Evolutionary conservation across 352 stramenopile species (phyloP).

Genomic region (Globisporangium splendens): DNA sequence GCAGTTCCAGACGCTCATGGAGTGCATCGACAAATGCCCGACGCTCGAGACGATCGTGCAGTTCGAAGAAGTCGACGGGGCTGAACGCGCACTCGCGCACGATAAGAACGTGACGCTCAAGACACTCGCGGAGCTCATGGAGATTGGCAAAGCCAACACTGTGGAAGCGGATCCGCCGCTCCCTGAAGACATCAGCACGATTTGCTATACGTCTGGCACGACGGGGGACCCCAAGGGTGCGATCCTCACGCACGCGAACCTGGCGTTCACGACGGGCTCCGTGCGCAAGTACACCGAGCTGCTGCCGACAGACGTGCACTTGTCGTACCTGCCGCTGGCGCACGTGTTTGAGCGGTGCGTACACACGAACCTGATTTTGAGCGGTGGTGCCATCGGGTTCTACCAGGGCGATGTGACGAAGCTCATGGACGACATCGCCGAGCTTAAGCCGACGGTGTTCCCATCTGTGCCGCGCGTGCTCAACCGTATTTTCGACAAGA

Average conservation of each 20-base stretch:
- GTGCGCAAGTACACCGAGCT: slow-evolving; percentile 12
- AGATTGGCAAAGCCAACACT: slow-evolving; percentile 33
- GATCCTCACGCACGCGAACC: slow-evolving; percentile 56
- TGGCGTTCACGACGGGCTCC: slow-evolving; percentile 20
- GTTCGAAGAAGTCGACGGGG: slow-evolving; percentile 40
- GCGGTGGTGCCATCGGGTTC: slow-evolving; percentile 88
- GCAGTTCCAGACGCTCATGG: slow-evolving; percentile 49
- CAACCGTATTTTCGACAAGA: slow-evolving; percentile 95
- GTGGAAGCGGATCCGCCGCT: slow-evolving; percentile 41
- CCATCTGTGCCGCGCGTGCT: slow-evolving; percentile 89
- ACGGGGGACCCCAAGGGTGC: slow-evolving; percentile 68
- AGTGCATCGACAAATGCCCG: slow-evolving; percentile 32
- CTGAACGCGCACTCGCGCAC: slow-evolving; percentile 19
- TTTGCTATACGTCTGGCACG: slow-evolving; percentile 83
- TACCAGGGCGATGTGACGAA: slow-evolving; percentile 84
- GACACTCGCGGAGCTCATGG: slow-evolving; percentile 35
- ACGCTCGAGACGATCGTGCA: slow-evolving; percentile 52
- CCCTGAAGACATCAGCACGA: slow-evolving; percentile 87
- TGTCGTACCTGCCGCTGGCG: slow-evolving; percentile 93
- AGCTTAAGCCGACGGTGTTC: slow-evolving; percentile 89
- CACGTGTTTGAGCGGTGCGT: slow-evolving; percentile 92
- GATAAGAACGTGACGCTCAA: slow-evolving; percentile 34
- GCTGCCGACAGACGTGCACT: slow-evolving; percentile 34
- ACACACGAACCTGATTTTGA: slow-evolving; percentile 44
- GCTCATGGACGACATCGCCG: slow-evolving; percentile 89